Evolutionary conservation across 805 yeast species (phyloP).

Genomic region (Metschnikowia proteae): DNA sequence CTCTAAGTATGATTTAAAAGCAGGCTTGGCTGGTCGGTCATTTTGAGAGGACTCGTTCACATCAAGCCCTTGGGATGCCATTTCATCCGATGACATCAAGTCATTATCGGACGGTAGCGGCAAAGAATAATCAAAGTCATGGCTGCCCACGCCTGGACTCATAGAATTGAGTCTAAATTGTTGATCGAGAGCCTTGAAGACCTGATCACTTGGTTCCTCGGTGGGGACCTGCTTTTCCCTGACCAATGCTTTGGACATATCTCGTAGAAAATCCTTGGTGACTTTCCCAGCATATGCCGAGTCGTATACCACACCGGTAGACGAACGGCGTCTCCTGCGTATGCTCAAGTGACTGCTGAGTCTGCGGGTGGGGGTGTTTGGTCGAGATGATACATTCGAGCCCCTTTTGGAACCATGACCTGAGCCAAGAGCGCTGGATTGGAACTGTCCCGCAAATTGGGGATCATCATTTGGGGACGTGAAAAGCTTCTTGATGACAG

Average conservation of each 20-base stretch:
- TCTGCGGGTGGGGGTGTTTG: constrained; percentile 13
- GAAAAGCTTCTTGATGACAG: not conserved
- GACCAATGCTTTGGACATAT: constrained; percentile 30
- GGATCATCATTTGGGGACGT: not conserved
- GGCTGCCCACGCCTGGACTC: constrained; percentile 11
- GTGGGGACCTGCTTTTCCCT: constrained; percentile 16
- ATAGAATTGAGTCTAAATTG: constrained; percentile 10
- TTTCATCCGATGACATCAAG: constrained; percentile 9
- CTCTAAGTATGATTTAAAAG: constrained; percentile 29
- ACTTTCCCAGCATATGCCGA: constrained; percentile 34
- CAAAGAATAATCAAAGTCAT: constrained; percentile 27
- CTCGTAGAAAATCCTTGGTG: constrained; percentile 35
- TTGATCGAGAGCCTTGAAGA: constrained; percentile 11
- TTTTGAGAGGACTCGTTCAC: not conserved
- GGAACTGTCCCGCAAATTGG: not conserved
- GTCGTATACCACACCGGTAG: constrained; percentile 22
- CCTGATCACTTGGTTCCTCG: constrained; percentile 11
- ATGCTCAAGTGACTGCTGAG: constrained; percentile 14
- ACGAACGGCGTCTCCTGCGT: constrained; percentile 17
- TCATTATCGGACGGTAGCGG: constrained; percentile 23
- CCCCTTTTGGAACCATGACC: not conserved
- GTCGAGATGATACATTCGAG: constrained; percentile 7
- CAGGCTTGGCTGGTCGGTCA: constrained; percentile 7
- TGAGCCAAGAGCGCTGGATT: not conserved
- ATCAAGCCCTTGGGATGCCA: constrained; percentile 9